Conservation (phyloP, 1,284 basidiomycete genomes). For the Ustilago crameri region DNA sequence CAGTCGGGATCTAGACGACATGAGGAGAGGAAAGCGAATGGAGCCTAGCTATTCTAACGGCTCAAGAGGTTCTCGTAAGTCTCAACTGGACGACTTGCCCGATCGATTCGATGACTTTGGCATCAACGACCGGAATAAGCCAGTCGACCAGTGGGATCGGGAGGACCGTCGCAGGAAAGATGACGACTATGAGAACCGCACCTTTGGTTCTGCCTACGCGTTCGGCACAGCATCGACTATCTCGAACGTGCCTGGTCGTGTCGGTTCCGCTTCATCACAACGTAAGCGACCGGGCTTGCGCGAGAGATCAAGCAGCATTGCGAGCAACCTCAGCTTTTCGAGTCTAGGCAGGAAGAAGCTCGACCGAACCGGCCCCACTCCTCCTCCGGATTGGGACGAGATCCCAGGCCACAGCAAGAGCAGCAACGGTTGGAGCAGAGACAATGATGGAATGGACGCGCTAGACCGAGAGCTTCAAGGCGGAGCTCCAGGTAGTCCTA, state of each 20-base stretch:
- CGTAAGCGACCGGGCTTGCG: slow-evolving; percentile 26
- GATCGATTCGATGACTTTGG: slow-evolving; percentile 30
- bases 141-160: slow-evolving; percentile 14
- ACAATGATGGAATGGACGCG: slow-evolving; percentile 44
- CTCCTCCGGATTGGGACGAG: slow-evolving; percentile 40
- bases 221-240: slow-evolving; percentile 37
- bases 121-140: slow-evolving; percentile 15
- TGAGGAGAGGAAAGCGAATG: slow-evolving; percentile 1
- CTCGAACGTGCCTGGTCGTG: slow-evolving; percentile 36
- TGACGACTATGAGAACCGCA: slow-evolving; percentile 27
- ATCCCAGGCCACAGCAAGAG: slow-evolving; percentile 35
- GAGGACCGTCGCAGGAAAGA: slow-evolving; percentile 18
- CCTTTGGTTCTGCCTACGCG: slow-evolving; percentile 30
- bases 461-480: slow-evolving; percentile 61
- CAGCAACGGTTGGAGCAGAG: slow-evolving; percentile 20
- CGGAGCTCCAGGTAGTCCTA: slow-evolving; percentile 14
- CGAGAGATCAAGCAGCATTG: slow-evolving; percentile 35
- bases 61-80: slow-evolving; percentile 5
- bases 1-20: slow-evolving; percentile 27
- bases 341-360: slow-evolving; percentile 37
- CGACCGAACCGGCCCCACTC: slow-evolving; percentile 35
- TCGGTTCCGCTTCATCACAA: slow-evolving; percentile 33
- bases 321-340: slow-evolving; percentile 41
- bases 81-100: slow-evolving; percentile 25
- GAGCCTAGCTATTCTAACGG: not conserved